Evolutionary conservation across 768 basidiomycete species (phyloP), one percentile per base, ranked within the genome.

Genomic region (Calvatia gigantea): DNA sequence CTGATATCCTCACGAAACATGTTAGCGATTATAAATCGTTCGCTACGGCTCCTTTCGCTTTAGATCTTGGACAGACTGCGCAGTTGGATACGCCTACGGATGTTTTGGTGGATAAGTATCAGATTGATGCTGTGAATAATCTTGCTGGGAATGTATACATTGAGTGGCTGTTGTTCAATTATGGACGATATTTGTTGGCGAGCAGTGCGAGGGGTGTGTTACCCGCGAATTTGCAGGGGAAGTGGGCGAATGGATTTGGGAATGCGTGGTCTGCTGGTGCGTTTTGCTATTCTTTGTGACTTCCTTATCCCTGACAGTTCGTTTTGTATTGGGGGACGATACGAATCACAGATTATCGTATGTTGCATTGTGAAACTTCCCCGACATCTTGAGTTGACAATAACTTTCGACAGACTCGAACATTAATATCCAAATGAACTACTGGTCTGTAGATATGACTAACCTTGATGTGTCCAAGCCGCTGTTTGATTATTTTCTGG

Each of bases 351-450:
- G 80, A 81, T 69, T 80, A 81, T 55, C 78, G 80, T 75, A 56
- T 62, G 71, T 65, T 17, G 23, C 43, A 1, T 35, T 25, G 42
- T 43, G 19, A 12, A 27, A 21, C n/a, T 6, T 48, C 7, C 7
- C 23, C 14, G n/a, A 6, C 33, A 37, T 21, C 28, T 32, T 29
- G 3, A 15, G 19, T 6, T 9, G 21, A 32, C 9, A 42, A 51
- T 21, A 31, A 50, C 54, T 5, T 32, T 21, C 1, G 15, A 23
- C 32, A 87, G 86, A 89, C 62, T 78, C 87, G 29, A 90, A 91
- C 56, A 86, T 91, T 60, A 91, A 91, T 58, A 76, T 86, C 37
- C 88, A 91, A 65, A 89, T 89, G 88, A 90, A 88, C 63, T 88
- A 89, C 65, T 90, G 88, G 88, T 76, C 75, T 47, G 87, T 86